Conservation (phyloP, 805 yeast genomes). For the Scheffersomyces spartinae region DNA sequence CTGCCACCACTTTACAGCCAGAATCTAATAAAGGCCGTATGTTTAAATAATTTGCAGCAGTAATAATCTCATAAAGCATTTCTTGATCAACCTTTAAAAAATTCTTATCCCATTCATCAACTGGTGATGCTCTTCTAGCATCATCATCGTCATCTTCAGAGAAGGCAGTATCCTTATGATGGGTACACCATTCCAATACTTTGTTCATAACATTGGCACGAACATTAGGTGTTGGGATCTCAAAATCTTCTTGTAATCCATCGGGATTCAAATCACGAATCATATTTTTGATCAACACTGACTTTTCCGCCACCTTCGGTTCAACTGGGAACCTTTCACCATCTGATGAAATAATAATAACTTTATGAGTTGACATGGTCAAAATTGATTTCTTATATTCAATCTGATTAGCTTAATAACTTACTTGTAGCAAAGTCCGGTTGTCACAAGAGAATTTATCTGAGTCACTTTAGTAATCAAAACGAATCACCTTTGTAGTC, state of each 20-base stretch:
- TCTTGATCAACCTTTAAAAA: conserved; percentile 90
- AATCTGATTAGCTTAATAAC: too few relatives aligned
- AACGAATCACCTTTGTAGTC: not conserved
- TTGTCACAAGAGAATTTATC: too few relatives aligned
- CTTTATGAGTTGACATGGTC: conserved; percentile 21
- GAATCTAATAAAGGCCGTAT: conserved; percentile 66
- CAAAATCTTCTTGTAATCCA: conserved; percentile 58
- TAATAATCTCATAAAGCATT: conserved; percentile 69
- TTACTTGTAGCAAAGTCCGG: too few relatives aligned
- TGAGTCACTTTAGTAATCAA: too few relatives aligned
- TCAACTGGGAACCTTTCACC: conserved; percentile 72
- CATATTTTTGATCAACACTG: conserved; percentile 78
- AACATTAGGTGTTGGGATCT: conserved; percentile 85
- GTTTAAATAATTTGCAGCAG: conserved; percentile 73
- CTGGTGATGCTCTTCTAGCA: conserved; percentile 78
- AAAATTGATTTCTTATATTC: too few relatives aligned
- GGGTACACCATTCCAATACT: conserved; percentile 94
- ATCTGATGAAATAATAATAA: conserved; percentile 63
- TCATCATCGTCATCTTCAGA: conserved; percentile 77
- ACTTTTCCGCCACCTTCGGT: conserved; percentile 74
- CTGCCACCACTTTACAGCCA: conserved; percentile 75
- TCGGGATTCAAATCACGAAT: conserved; percentile 55
- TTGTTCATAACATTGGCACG: conserved; percentile 78
- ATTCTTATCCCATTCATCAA: conserved; percentile 92
- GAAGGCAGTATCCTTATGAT: conserved; percentile 71